Conservation (phyloP, 805 yeast genomes). For the Pichia phayaonensis region DNA sequence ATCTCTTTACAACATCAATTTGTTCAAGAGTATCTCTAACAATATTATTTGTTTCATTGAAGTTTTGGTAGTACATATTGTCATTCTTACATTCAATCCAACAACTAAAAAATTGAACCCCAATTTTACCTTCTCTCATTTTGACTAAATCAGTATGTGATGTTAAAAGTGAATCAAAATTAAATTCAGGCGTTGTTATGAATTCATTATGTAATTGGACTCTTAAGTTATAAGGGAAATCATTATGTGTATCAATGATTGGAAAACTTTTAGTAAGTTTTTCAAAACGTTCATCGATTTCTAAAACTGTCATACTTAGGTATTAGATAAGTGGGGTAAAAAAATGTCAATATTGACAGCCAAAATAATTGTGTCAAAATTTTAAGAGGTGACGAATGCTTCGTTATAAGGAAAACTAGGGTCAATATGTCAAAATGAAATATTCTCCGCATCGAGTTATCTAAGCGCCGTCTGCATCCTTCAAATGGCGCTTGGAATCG, state of each 20-base stretch:
- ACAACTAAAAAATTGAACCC: constrained; percentile 44
- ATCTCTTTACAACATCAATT: constrained; percentile 41
- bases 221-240: constrained; percentile 41
- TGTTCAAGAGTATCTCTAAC: constrained; percentile 50
- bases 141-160: constrained; percentile 39
- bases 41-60: constrained; percentile 34
- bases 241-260: constrained; percentile 45
- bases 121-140: constrained; percentile 37
- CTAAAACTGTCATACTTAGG: constrained; percentile 6
- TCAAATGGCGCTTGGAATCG: not conserved
- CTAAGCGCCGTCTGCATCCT: not conserved
- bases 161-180: constrained; percentile 33
- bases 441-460: not conserved
- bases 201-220: constrained; percentile 35
- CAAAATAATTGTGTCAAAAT: not conserved
- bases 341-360: not conserved
- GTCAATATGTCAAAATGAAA: not conserved
- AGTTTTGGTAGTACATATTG: constrained; percentile 34
- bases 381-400: not conserved
- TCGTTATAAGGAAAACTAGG: not conserved
- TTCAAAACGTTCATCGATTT: constrained; percentile 16
- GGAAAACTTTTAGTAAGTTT: constrained; percentile 24
- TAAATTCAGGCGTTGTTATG: constrained; percentile 12
- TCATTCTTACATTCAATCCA: constrained; percentile 40
- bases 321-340: not conserved